Conservation (phyloP, 2,329 filamentous ascomycete genomes). For the Graphium sp. region DNA sequence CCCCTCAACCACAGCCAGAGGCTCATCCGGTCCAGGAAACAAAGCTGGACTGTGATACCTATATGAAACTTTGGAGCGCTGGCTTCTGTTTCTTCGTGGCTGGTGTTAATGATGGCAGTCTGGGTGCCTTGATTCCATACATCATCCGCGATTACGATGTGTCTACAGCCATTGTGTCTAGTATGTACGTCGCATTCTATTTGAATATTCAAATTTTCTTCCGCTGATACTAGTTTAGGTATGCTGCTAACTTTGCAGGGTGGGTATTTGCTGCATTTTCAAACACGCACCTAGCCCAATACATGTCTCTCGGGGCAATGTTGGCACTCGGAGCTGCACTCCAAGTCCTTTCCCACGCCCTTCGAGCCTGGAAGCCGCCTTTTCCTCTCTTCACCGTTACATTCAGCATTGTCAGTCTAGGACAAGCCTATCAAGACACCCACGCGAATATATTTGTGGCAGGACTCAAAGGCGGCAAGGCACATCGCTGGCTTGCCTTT, state of each 20-base stretch:
- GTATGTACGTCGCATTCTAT: slow-evolving; percentile 23
- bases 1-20: too few relatives aligned
- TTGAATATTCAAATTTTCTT: neutral
- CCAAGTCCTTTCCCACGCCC: slow-evolving; percentile 33
- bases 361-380: slow-evolving; percentile 38
- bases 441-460: slow-evolving; percentile 46
- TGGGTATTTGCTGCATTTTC: slow-evolving; percentile 41
- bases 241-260: slow-evolving; percentile 38
- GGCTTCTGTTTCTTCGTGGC: slow-evolving; percentile 49
- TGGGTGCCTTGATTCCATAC: slow-evolving; percentile 47
- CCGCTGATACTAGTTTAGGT: slow-evolving; percentile 15
- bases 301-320: slow-evolving; percentile 37
- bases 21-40: too few relatives aligned
- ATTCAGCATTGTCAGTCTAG: slow-evolving; percentile 39
- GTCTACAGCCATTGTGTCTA: slow-evolving; percentile 29
- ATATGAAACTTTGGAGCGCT: slow-evolving; percentile 33
- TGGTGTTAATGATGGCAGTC: slow-evolving; percentile 46
- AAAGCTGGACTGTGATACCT: slow-evolving; percentile 8
- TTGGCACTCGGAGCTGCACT: slow-evolving; percentile 36
- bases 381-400: slow-evolving; percentile 39
- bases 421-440: slow-evolving; percentile 47
- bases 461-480: slow-evolving; percentile 21
- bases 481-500: slow-evolving; percentile 44
- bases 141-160: slow-evolving; percentile 38
- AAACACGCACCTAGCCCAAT: slow-evolving; percentile 33